A percentile compares a stretch with the other conserved stretches of the same genome.
Conservation (phyloP, 2,329 filamentous ascomycete species). For the Fusarium pseudoanthophilum region DNA sequence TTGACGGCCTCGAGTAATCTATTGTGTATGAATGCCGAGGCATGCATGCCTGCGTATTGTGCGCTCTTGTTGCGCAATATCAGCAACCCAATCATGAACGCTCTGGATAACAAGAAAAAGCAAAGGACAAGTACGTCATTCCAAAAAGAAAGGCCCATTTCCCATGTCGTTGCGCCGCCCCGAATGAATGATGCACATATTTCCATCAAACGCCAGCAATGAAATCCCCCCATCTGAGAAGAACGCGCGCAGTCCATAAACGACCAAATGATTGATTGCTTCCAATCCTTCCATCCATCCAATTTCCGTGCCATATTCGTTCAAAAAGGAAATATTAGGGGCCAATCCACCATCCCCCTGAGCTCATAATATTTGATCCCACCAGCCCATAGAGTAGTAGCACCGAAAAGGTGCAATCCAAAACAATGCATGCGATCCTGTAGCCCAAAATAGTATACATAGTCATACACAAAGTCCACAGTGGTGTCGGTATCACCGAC, state of each 20-base stretch:
- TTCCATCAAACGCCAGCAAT: constrained; percentile 33
- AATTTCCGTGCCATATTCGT: constrained; percentile 23
- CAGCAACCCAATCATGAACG: constrained; percentile 38
- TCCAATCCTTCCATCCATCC: constrained; percentile 14
- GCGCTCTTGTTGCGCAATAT: constrained; percentile 24
- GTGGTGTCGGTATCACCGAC: neutral
- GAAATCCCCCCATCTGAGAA: constrained; percentile 1
- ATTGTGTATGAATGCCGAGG: constrained; percentile 26
- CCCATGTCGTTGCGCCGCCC: constrained; percentile 33
- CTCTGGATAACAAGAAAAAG: constrained; percentile 30
- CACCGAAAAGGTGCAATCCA: constrained; percentile 6
- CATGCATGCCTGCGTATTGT: constrained; percentile 36
- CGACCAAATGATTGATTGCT: constrained; percentile 10
- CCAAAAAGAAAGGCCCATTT: constrained; percentile 12
- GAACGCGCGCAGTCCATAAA: neutral
- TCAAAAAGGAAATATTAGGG: constrained; percentile 17
- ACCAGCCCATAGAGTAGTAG: neutral
- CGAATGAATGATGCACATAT: constrained; percentile 29
- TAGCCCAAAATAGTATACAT: constrained; percentile 37
- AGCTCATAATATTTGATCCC: constrained; percentile 3
- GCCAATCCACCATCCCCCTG: neutral
- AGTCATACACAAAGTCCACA: constrained; percentile 37
- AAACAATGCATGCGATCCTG: constrained; percentile 30
- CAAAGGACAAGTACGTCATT: constrained; percentile 25
- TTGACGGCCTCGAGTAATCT: constrained; percentile 39